phyloP scores from a whole-genome alignment of 2,329 filamentous ascomycete genomes.

The Cryphonectria naterciae region DNA sequence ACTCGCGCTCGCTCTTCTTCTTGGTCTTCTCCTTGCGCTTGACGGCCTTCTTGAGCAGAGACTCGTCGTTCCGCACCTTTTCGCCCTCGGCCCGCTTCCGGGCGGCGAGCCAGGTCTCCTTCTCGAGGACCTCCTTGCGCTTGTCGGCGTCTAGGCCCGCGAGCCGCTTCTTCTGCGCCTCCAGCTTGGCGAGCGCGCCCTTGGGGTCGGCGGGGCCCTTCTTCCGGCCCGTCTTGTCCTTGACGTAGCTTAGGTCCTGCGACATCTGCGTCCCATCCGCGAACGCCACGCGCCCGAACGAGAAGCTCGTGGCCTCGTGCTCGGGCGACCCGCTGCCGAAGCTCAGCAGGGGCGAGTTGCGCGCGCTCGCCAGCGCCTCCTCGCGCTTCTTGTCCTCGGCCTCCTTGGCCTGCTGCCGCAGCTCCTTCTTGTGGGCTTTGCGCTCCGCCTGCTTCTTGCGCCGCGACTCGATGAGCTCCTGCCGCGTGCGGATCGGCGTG shows the following conservation, averaged over 20 bases:
- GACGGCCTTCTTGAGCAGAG: slow-evolving; percentile 87
- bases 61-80: slow-evolving; percentile 84
- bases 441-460: slow-evolving; percentile 85
- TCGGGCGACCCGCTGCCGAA: slow-evolving; percentile 46
- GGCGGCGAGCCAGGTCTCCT: slow-evolving; percentile 91
- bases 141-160: slow-evolving; percentile 77
- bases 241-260: slow-evolving; percentile 67
- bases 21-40: slow-evolving; percentile 91
- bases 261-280: slow-evolving; percentile 82
- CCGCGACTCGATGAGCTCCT: slow-evolving; percentile 89
- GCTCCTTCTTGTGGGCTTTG: slow-evolving; percentile 86
- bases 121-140: slow-evolving; percentile 85
- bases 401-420: slow-evolving; percentile 74
- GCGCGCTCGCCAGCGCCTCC: slow-evolving; percentile 61
- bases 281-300: slow-evolving; percentile 91
- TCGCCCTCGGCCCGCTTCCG: slow-evolving; percentile 88
- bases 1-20: slow-evolving; percentile 89
- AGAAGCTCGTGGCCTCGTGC: slow-evolving; percentile 66
- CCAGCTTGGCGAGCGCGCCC: slow-evolving; percentile 81
- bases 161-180: slow-evolving; percentile 84
- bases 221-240: slow-evolving; percentile 57
- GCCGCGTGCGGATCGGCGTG: slow-evolving; percentile 79
- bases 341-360: slow-evolving; percentile 62
- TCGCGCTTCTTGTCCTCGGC: slow-evolving; percentile 74
- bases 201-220: slow-evolving; percentile 85